A percentile compares a stretch with the other conserved stretches of the same genome.
phyloP scores from a whole-genome alignment of 2,329 filamentous ascomycete species.

The Epichloe sp. region DNA sequence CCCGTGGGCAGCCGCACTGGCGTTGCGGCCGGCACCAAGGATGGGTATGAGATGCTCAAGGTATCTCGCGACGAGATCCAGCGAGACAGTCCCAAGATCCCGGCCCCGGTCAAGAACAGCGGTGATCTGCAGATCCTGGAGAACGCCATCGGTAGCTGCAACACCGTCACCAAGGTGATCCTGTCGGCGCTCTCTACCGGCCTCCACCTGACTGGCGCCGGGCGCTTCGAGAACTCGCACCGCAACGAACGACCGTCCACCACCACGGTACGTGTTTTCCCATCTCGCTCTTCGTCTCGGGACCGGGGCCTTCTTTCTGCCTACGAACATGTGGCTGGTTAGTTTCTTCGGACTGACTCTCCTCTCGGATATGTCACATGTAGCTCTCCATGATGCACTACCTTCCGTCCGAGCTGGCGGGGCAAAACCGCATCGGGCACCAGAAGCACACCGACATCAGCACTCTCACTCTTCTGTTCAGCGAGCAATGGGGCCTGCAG shows the following conservation, averaged over 20 bases:
- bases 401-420: slow-evolving; percentile 29
- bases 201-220: slow-evolving; percentile 29
- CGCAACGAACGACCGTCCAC: slow-evolving; percentile 36
- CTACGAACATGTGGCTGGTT: too few species aligned
- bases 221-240: slow-evolving; percentile 37
- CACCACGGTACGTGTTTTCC: slow-evolving; percentile 18
- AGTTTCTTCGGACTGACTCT: not conserved
- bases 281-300: too few species aligned
- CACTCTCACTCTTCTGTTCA: slow-evolving; percentile 41
- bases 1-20: slow-evolving; percentile 35
- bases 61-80: slow-evolving; percentile 37
- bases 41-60: slow-evolving; percentile 42
- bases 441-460: slow-evolving; percentile 46
- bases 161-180: slow-evolving; percentile 37
- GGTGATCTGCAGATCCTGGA: slow-evolving; percentile 33
- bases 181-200: slow-evolving; percentile 36
- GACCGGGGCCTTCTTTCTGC: too few species aligned
- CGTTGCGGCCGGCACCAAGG: slow-evolving; percentile 32
- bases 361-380: not conserved
- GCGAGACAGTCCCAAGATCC: slow-evolving; percentile 31
- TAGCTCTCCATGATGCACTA: slow-evolving; percentile 42
- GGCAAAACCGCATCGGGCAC: slow-evolving; percentile 33
- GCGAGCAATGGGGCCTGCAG: slow-evolving; percentile 44
- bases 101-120: slow-evolving; percentile 34
- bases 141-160: slow-evolving; percentile 35